A percentile compares a stretch with the other conserved stretches of the same genome.
Evolutionary conservation across 257 asterid species (phyloP).

Genomic region (Nemophila menziesii): DNA sequence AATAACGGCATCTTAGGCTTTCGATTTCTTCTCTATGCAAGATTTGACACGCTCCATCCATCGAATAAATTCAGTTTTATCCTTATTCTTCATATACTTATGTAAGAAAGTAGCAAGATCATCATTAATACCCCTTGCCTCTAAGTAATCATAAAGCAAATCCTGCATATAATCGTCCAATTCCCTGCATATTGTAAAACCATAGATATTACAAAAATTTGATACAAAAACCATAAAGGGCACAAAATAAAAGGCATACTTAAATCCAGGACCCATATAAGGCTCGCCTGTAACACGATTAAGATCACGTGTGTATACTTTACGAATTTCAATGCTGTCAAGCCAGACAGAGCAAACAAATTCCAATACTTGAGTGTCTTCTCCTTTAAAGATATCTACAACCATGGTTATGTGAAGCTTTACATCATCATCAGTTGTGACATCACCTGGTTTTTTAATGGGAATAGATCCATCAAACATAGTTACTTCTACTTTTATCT

Average conservation of each 20-base stretch:
- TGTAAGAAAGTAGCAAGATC: slow-evolving; percentile 62
- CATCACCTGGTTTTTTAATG: slow-evolving; percentile 33
- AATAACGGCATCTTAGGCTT: not conserved
- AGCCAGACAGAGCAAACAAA: slow-evolving; percentile 88
- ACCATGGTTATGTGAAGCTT: slow-evolving; percentile 55
- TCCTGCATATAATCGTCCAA: slow-evolving; percentile 65
- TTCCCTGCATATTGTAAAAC: slow-evolving; percentile 43
- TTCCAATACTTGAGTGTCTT: slow-evolving; percentile 42
- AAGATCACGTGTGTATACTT: slow-evolving; percentile 40
- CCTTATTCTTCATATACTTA: slow-evolving; percentile 56
- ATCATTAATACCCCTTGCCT: slow-evolving; percentile 68
- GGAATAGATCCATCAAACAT: slow-evolving; percentile 74
- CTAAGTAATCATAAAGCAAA: slow-evolving; percentile 66
- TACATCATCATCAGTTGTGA: slow-evolving; percentile 31
- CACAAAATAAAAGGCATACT: slow-evolving; percentile 28
- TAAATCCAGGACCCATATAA: slow-evolving; percentile 65
- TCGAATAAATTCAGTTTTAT: slow-evolving; percentile 57
- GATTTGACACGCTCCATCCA: slow-evolving; percentile 61
- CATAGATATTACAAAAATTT: slow-evolving; percentile 1
- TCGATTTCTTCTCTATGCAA: slow-evolving; percentile 41
- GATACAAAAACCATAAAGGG: not conserved
- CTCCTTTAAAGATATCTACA: slow-evolving; percentile 49
- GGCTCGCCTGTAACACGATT: slow-evolving; percentile 16
- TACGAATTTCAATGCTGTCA: slow-evolving; percentile 47
- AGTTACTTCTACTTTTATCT: slow-evolving; percentile 76